phyloP scores from a whole-genome alignment of 148 eudicot genomes.

The Fagopyrum tataricum region DNA sequence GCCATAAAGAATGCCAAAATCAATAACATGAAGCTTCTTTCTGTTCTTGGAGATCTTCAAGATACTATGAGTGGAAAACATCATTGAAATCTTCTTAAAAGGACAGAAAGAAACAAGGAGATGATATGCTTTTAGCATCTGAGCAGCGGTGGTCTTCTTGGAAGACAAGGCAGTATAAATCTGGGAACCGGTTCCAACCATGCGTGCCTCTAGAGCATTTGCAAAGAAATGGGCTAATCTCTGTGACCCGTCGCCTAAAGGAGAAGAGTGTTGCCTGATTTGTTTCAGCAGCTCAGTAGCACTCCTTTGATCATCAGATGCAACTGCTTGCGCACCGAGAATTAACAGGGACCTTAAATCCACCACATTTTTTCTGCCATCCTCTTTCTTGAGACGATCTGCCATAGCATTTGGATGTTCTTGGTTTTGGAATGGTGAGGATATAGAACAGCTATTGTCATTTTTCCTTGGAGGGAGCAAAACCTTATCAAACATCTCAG shows the following conservation, averaged over 20 bases:
- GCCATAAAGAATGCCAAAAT: slow-evolving; percentile 56
- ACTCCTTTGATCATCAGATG: slow-evolving; percentile 29
- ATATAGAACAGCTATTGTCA: slow-evolving; percentile 21
- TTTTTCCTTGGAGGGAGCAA: slow-evolving; percentile 30
- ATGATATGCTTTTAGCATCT: slow-evolving; percentile 43
- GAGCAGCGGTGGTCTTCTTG: slow-evolving; percentile 33
- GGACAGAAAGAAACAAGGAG: slow-evolving; percentile 39
- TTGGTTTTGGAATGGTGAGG: not conserved
- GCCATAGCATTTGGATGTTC: not conserved
- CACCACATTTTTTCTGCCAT: slow-evolving; percentile 24
- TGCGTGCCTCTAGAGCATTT: slow-evolving; percentile 44
- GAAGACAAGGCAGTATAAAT: slow-evolving; percentile 29
- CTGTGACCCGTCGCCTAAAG: slow-evolving; percentile 44
- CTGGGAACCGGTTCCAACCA: slow-evolving; percentile 35
- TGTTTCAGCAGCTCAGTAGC: slow-evolving; percentile 34
- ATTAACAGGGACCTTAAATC: slow-evolving; percentile 36
- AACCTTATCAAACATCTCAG: slow-evolving; percentile 47
- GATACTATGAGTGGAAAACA: slow-evolving; percentile 28
- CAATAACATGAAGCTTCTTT: slow-evolving; percentile 41
- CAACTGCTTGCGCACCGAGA: slow-evolving; percentile 45
- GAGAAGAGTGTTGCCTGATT: slow-evolving; percentile 37
- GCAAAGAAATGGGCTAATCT: slow-evolving; percentile 48
- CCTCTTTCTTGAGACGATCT: slow-evolving; percentile 27
- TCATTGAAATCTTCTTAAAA: slow-evolving; percentile 36
- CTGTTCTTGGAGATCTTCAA: slow-evolving; percentile 25